Evolutionary conservation across 495 filamentous ascomycete genomes (phyloP), one percentile per base, ranked within the genome.

Genomic region (Neurospora hispaniola): DNA sequence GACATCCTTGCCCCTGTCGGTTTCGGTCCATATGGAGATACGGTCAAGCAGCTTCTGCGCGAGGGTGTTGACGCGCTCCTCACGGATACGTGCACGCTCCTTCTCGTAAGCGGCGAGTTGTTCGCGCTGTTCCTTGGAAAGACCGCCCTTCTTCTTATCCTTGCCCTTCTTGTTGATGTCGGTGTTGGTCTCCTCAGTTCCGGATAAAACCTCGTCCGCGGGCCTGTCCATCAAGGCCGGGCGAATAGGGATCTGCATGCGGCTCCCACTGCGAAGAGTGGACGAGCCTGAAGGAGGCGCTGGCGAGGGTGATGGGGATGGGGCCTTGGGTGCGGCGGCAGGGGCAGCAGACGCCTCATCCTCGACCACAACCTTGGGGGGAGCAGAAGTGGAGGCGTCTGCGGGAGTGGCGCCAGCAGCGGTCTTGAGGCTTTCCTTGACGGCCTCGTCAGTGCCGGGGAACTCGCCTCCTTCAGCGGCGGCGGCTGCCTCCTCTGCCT

Each of bases 1-100:
- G 11, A 97, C 93, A 79, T 96, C 94, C 2, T 80, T 59, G 40
- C 90, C 89, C 84, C 96, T 96, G 84, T 98, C 96, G 5, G 94
- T 97, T 81, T 99, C 96, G 12, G 96, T 98, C 94, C 94, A 98
- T 10, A 98, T 90, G 75, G 91, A 95, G 78, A 99, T 90, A 68
- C 94, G 90, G 79, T 97, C 92, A 41, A 97, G 82, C 8, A 99
- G 87, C 80, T 98, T 98, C 75, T 89, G 88, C 9, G 90, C 86
- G 39, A 99, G 85, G 1, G 90, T 94, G 68, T 92, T 89, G 44
- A 98, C 92, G 42, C 96, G 92, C 77, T 98, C 94, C 78, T 97
- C 90, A n/a, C 96, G 91, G 66, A 96, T 88, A 75, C 86, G 87
- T 72, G 89, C 88, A 9, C 96, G 91, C 82, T 99, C 96, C 71